Evolutionary conservation across 805 yeast genomes (phyloP).

Genomic region (Candida vaughaniae): DNA sequence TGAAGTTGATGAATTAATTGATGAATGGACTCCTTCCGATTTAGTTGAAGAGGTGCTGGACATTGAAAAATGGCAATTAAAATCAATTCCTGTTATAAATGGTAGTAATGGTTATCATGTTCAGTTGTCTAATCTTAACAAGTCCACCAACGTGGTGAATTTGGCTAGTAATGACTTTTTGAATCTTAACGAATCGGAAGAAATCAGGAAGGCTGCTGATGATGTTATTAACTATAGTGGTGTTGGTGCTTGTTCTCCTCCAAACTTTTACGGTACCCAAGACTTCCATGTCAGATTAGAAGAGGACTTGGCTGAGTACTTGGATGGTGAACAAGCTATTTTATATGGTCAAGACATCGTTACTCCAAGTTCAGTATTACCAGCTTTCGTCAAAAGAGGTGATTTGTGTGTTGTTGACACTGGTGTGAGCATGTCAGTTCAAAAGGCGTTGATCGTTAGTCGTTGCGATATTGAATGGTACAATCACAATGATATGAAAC

Average conservation of each 20-base stretch:
- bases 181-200: conserved; percentile 51
- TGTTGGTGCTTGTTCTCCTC: conserved; percentile 98
- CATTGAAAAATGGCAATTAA: conserved; percentile 60
- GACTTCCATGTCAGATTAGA: conserved; percentile 84
- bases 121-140: conserved; percentile 17
- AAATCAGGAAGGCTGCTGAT: conserved; percentile 53
- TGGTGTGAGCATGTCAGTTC: conserved; percentile 70
- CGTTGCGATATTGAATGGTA: conserved; percentile 83
- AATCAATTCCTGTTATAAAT: conserved; percentile 59
- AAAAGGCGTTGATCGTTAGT: conserved; percentile 83
- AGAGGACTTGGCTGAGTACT: conserved; percentile 67
- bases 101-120: conserved; percentile 51
- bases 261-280: conserved; percentile 95
- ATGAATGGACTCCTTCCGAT: conserved; percentile 92
- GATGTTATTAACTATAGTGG: conserved; percentile 67
- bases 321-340: conserved; percentile 76
- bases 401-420: conserved; percentile 88
- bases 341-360: conserved; percentile 91
- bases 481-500: conserved; percentile 86
- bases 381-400: conserved; percentile 94
- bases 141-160: conserved; percentile 49
- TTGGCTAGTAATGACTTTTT: conserved; percentile 73
- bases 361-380: conserved; percentile 83
- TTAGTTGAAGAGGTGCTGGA: conserved; percentile 56
- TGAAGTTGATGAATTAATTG: conserved; percentile 80